phyloP scores from a whole-genome alignment of 78 protist genomes.

The Blattamonas nauphoetae region DNA sequence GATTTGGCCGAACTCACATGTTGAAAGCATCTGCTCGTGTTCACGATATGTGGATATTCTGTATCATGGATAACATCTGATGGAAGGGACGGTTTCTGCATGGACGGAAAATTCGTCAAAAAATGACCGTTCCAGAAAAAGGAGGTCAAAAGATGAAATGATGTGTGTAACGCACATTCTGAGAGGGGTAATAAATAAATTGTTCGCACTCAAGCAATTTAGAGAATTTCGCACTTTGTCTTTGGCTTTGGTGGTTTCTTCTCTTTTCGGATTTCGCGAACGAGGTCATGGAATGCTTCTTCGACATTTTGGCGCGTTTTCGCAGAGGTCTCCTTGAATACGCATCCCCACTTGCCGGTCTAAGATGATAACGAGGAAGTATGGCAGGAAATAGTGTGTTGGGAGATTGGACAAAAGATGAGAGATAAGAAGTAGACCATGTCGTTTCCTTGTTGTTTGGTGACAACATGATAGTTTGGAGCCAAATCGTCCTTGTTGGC shows the following conservation, averaged over 20 bases:
- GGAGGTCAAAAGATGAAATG: too few species aligned
- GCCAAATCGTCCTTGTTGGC: constrained; percentile 87
- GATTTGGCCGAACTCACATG: too few species aligned
- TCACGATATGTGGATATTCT: too few species aligned
- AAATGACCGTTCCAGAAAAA: too few species aligned
- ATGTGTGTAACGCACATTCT: too few species aligned
- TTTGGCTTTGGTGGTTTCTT: background rate
- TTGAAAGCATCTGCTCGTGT: too few species aligned
- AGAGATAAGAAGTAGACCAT: constrained; percentile 17
- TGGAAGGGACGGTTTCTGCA: too few species aligned
- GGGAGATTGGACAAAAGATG: too few species aligned
- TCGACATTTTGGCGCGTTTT: constrained; percentile 48
- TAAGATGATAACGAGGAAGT: background rate
- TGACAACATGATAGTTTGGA: constrained; percentile 42
- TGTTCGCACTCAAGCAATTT: background rate
- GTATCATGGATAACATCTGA: too few species aligned
- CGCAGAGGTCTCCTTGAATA: constrained; percentile 72
- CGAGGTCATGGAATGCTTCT: constrained; percentile 42
- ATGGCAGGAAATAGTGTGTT: too few species aligned
- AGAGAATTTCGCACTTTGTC: constrained; percentile 4
- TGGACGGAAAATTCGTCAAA: too few species aligned
- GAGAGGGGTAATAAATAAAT: too few species aligned
- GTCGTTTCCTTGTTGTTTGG: constrained; percentile 43
- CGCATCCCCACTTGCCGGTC: constrained; percentile 26
- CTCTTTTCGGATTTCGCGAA: constrained; percentile 30